phyloP scores from a whole-genome alignment of 495 filamentous ascomycete species.

The Pseudomonodictys pantanalensis region DNA sequence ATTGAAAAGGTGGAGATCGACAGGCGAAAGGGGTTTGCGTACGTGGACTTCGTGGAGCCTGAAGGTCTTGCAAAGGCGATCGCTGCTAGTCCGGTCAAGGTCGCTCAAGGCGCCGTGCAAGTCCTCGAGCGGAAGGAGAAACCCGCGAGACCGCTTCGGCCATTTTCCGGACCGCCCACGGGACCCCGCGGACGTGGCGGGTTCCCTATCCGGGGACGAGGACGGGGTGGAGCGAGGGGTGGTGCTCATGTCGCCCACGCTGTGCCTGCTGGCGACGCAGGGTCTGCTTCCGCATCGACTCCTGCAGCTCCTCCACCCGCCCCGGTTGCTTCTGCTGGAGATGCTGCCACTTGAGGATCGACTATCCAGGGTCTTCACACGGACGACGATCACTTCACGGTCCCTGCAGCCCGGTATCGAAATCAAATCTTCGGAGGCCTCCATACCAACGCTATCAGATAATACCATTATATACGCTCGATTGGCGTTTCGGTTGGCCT shows the following conservation, averaged over 20 bases:
- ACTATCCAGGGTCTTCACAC: too few species aligned
- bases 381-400: too few species aligned
- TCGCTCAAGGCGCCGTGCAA: conserved; percentile 81
- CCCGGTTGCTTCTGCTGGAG: neutral
- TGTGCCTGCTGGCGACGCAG: neutral
- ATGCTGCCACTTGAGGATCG: neutral
- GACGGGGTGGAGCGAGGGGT: conserved; percentile 45
- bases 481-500: too few species aligned
- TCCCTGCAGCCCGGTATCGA: too few species aligned
- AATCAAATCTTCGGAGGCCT: too few species aligned
- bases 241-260: conserved; percentile 10
- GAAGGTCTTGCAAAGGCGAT: conserved; percentile 73
- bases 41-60: conserved; percentile 75
- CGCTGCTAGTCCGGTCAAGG: conserved; percentile 70
- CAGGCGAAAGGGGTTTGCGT: conserved; percentile 88
- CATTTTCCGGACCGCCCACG: conserved; percentile 21
- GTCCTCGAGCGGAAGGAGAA: conserved; percentile 76
- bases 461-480: too few species aligned
- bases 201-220: conserved; percentile 38
- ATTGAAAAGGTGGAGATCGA: conserved; percentile 83
- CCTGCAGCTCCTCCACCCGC: conserved; percentile 3
- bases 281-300: neutral
- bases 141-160: conserved; percentile 11
- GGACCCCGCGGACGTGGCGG: conserved; percentile 44
- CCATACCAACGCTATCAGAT: too few species aligned